Conservation (phyloP, 2,329 filamentous ascomycete species). For the Onygenales sp. region DNA sequence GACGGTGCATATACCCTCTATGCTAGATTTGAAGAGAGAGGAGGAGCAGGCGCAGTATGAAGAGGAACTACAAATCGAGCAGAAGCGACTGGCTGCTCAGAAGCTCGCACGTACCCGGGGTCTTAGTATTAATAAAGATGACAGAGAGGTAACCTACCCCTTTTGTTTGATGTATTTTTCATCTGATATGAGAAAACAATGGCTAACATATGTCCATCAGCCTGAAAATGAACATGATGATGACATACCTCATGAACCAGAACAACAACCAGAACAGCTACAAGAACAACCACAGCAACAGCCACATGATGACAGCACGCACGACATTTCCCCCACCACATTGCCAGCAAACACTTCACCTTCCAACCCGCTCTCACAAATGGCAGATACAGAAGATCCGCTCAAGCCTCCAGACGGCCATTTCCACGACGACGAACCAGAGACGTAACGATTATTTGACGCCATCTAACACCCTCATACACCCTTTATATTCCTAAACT, state of each 20-base stretch:
- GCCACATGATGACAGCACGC: not conserved
- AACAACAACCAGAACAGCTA: not conserved
- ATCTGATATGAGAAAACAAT: not conserved
- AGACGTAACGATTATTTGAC: not conserved
- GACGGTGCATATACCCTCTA: slow-evolving; percentile 33
- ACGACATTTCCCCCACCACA: not conserved
- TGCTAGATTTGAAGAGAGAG: slow-evolving; percentile 48
- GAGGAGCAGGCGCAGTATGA: slow-evolving; percentile 45
- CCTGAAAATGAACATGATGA: not conserved
- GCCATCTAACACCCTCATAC: not conserved
- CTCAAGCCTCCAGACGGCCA: not conserved
- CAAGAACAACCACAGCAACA: not conserved
- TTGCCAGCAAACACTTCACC: not conserved
- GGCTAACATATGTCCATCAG: not conserved
- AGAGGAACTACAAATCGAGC: slow-evolving; percentile 47
- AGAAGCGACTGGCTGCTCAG: slow-evolving; percentile 46
- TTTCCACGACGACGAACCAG: not conserved
- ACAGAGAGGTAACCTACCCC: slow-evolving; percentile 20
- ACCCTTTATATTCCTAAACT: too few relatives aligned
- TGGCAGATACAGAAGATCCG: not conserved
- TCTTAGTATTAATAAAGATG: slow-evolving; percentile 24
- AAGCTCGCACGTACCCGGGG: slow-evolving; percentile 47
- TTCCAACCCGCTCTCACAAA: not conserved
- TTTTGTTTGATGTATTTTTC: not conserved
- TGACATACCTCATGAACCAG: not conserved